Evolutionary conservation across 306 rosid genomes (phyloP).

Genomic region (Vigna radiata): DNA sequence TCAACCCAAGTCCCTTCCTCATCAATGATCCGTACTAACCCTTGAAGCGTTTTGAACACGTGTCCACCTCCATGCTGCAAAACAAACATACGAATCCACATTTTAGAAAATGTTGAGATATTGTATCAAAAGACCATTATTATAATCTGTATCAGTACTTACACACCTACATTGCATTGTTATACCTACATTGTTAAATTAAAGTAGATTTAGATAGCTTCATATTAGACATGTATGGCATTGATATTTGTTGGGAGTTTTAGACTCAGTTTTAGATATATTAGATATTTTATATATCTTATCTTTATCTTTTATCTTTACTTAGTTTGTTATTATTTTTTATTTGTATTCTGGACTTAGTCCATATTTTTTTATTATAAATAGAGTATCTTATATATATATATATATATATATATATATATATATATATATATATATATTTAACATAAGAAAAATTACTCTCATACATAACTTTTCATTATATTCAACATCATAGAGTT

Average conservation of each 20-base stretch:
- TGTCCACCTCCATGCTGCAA: constrained; percentile 83
- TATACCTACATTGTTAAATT: not conserved
- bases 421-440: no score
- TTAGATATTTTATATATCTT: not conserved
- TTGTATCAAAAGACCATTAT: constrained; percentile 25
- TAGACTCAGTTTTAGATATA: not conserved
- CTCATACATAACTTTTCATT: no score
- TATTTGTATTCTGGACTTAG: no score
- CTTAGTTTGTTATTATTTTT: no score
- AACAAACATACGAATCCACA: constrained; percentile 1
- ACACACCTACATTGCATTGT: not conserved
- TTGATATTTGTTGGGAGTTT: not conserved
- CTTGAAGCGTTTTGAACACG: constrained; percentile 74
- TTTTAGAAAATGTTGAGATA: constrained; percentile 13
- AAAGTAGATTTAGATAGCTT: constrained; percentile 9
- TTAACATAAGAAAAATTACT: no score
- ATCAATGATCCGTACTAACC: constrained; percentile 59
- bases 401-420: no score
- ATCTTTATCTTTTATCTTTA: no score
- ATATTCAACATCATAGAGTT: no score
- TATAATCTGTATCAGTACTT: not conserved
- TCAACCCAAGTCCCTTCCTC: constrained; percentile 56
- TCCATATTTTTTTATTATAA: no score
- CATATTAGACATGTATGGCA: constrained; percentile 9
- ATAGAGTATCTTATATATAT: no score